Evolutionary conservation across 2,329 filamentous ascomycete genomes (phyloP).

Genomic region (Fusarium sp.): DNA sequence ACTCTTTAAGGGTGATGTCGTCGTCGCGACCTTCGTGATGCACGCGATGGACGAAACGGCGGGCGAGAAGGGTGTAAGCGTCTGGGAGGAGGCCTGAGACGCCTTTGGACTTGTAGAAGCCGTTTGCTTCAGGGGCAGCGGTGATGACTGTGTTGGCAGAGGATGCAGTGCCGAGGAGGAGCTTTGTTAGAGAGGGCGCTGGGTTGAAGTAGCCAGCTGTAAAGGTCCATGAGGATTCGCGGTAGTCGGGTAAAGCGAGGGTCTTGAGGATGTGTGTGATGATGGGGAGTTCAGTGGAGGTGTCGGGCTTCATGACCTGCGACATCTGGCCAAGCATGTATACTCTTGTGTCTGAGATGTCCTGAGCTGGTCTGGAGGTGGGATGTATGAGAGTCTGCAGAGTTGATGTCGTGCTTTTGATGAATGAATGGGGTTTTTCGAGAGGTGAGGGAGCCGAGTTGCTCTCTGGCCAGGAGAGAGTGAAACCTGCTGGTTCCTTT

Average conservation of each 20-base stretch:
- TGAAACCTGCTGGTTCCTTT: constrained; percentile 65
- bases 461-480: constrained; percentile 75
- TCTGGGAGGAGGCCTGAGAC: constrained; percentile 90
- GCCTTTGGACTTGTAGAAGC: constrained; percentile 89
- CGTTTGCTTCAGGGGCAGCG: constrained; percentile 92
- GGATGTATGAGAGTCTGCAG: constrained; percentile 73
- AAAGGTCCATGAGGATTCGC: constrained; percentile 87
- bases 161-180: constrained; percentile 80
- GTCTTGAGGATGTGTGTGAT: constrained; percentile 78
- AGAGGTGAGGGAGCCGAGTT: constrained; percentile 83
- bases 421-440: constrained; percentile 74
- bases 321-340: constrained; percentile 92
- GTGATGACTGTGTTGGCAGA: constrained; percentile 84
- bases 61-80: constrained; percentile 89
- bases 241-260: constrained; percentile 71
- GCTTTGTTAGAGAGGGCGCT: constrained; percentile 80
- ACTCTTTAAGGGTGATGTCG: constrained; percentile 83
- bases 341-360: constrained; percentile 72
- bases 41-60: constrained; percentile 77
- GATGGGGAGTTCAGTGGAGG: constrained; percentile 88
- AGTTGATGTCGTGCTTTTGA: constrained; percentile 72
- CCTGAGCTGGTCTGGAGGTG: constrained; percentile 27
- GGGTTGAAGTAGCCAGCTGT: constrained; percentile 99
- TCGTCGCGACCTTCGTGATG: constrained; percentile 59
- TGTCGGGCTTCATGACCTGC: constrained; percentile 80